Evolutionary conservation across 495 filamentous ascomycete genomes (phyloP).

Genomic region (Acidiella bohemica): DNA sequence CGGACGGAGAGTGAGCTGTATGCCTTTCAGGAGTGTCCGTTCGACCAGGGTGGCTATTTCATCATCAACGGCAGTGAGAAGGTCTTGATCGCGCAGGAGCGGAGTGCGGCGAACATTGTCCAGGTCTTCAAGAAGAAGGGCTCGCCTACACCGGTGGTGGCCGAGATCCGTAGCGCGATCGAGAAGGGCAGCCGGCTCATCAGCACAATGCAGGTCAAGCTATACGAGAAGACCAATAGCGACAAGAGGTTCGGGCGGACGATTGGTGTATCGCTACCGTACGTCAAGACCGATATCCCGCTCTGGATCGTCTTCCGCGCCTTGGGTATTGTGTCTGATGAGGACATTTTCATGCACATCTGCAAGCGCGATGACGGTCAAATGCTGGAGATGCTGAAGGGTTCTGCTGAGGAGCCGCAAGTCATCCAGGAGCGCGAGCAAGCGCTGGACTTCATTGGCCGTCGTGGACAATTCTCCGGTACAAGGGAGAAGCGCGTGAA

Average conservation of each 20-base stretch:
- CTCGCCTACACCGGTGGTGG: slow-evolving; percentile 76
- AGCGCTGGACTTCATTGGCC: slow-evolving; percentile 92
- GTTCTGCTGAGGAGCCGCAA: slow-evolving; percentile 91
- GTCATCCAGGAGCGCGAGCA: slow-evolving; percentile 91
- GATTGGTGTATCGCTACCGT: slow-evolving; percentile 77
- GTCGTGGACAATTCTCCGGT: slow-evolving; percentile 64
- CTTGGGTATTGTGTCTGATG: slow-evolving; percentile 89
- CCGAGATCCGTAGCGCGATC: slow-evolving; percentile 89
- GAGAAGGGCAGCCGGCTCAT: slow-evolving; percentile 93
- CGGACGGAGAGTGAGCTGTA: slow-evolving; percentile 71
- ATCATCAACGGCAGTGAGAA: slow-evolving; percentile 99
- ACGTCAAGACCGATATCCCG: slow-evolving; percentile 85
- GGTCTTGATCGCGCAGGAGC: slow-evolving; percentile 94
- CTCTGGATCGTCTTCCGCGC: slow-evolving; percentile 92
- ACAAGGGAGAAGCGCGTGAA: slow-evolving; percentile 77
- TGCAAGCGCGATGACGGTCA: slow-evolving; percentile 89
- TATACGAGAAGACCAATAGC: slow-evolving; percentile 54
- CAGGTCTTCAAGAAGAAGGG: slow-evolving; percentile 97
- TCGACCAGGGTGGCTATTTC: slow-evolving; percentile 96
- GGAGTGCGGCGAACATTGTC: slow-evolving; percentile 93
- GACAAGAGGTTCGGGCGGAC: slow-evolving; percentile 65
- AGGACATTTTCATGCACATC: slow-evolving; percentile 94
- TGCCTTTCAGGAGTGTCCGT: slow-evolving; percentile 84
- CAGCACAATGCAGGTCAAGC: slow-evolving; percentile 75
- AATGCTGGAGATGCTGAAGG: slow-evolving; percentile 94